These are phyloP conservation scores for Glycyrrhiza uralensis DNA, from an alignment of 306 rosid species.

Conservation along the genomic window DNA sequence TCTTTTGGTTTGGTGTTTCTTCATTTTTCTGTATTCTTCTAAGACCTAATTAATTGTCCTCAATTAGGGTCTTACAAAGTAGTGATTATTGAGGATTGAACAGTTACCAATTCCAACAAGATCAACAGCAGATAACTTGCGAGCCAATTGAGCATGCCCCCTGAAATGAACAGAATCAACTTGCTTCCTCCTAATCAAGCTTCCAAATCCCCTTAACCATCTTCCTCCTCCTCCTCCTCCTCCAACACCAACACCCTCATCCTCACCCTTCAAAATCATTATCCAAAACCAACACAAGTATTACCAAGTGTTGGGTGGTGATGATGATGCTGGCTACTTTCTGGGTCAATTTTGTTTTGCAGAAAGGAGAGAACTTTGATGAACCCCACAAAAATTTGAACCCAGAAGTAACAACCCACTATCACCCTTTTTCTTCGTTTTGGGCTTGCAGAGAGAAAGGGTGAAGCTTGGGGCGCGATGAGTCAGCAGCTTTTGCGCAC, in stretches of 20 bases:
- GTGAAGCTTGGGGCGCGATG: background rate
- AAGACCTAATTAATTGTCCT: background rate
- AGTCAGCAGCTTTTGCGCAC: background rate
- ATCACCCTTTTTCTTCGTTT: constrained; percentile 4
- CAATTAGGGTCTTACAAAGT: no score
- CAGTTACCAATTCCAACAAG: constrained; percentile 61
- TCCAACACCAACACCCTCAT: constrained; percentile 14
- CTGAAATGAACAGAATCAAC: constrained; percentile 58
- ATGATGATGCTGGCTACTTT: background rate
- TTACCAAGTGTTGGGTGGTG: background rate
- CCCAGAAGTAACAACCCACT: background rate
- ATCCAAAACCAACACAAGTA: background rate
- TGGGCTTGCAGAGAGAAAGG: background rate
- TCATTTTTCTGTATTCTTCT: background rate
- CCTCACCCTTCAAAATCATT: constrained; percentile 25
- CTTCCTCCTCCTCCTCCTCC: constrained; percentile 15
- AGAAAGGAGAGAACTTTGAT: constrained; percentile 13
- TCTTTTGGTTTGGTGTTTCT: background rate
- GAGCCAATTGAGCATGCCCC: constrained; percentile 46
- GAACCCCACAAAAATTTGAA: background rate
- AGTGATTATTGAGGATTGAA: constrained; percentile 11
- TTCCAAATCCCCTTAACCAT: constrained; percentile 36
- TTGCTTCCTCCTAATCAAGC: constrained; percentile 57
- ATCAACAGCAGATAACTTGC: constrained; percentile 53
- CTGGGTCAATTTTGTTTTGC: background rate